Evolutionary conservation across 352 stramenopile species (phyloP).

Genomic region (Globisporangium yorkense): DNA sequence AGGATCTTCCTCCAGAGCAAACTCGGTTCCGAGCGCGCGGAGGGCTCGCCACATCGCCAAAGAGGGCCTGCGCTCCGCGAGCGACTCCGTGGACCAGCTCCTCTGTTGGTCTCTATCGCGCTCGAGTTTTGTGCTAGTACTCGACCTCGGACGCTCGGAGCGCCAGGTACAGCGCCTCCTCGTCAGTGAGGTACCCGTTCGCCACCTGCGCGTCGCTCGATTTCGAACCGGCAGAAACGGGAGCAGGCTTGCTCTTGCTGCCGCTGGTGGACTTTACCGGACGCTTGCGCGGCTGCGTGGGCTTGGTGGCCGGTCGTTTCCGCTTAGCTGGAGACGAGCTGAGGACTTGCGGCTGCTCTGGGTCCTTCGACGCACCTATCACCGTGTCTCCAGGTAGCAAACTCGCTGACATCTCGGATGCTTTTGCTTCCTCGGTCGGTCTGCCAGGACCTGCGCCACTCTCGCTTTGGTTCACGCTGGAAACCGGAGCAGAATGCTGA

Average conservation of each 20-base stretch:
- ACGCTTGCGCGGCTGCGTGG: slow-evolving; percentile 5
- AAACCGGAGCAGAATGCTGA: neutral
- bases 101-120: too few relatives aligned
- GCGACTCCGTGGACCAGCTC: too few relatives aligned
- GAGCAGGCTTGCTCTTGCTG: neutral
- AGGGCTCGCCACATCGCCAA: too few relatives aligned
- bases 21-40: too few relatives aligned
- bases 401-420: neutral
- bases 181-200: slow-evolving; percentile 15
- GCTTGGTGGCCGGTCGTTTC: slow-evolving; percentile 5
- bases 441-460: neutral
- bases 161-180: slow-evolving; percentile 17
- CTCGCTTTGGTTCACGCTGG: neutral
- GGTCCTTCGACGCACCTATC: neutral
- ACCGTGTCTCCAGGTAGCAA: too few relatives aligned
- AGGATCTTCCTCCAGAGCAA: neutral
- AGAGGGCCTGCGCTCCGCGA: too few relatives aligned
- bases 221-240: neutral
- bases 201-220: slow-evolving; percentile 2
- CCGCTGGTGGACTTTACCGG: slow-evolving; percentile 5
- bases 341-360: neutral
- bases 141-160: slow-evolving; percentile 17
- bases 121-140: slow-evolving; percentile 10
- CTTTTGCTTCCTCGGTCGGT: neutral
- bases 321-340: slow-evolving; percentile 6